phyloP scores from a whole-genome alignment of 2,329 filamentous ascomycete species.

The Neocatenulostroma microsporum region DNA sequence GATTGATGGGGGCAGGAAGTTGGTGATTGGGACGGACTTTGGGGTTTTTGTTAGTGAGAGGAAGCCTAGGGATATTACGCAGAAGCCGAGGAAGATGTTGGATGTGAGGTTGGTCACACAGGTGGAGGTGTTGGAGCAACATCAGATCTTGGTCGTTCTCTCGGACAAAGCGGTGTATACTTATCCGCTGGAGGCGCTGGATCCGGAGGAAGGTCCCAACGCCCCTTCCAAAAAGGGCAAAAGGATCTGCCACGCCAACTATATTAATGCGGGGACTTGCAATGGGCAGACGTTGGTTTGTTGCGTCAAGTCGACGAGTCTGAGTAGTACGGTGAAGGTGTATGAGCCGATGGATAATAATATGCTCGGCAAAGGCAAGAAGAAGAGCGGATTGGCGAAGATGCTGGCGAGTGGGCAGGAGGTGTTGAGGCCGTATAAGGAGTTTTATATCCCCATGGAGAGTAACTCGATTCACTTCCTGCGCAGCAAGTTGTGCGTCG shows the following conservation, averaged over 20 bases:
- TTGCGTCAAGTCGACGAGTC: constrained; percentile 86
- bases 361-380: constrained; percentile 68
- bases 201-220: constrained; percentile 66
- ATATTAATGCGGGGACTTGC: constrained; percentile 96
- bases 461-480: constrained; percentile 98
- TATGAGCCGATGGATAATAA: constrained; percentile 95
- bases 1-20: constrained; percentile 87
- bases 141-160: constrained; percentile 81
- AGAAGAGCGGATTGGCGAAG: constrained; percentile 89
- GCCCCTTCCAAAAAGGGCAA: constrained; percentile 76
- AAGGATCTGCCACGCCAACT: constrained; percentile 97
- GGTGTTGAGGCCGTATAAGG: constrained; percentile 92
- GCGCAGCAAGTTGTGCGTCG: constrained; percentile 91
- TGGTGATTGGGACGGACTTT: constrained; percentile 89
- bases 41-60: constrained; percentile 90
- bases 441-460: constrained; percentile 98
- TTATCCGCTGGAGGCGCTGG: constrained; percentile 78
- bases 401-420: constrained; percentile 94
- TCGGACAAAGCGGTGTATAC: constrained; percentile 90
- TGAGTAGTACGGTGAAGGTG: constrained; percentile 98
- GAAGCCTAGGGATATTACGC: constrained; percentile 69
- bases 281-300: constrained; percentile 90
- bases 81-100: constrained; percentile 71
- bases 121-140: constrained; percentile 92
- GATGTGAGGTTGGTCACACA: constrained; percentile 85